phyloP scores from a whole-genome alignment of 371 early-diverging fungal genomes.

The Mortierella sp. region DNA sequence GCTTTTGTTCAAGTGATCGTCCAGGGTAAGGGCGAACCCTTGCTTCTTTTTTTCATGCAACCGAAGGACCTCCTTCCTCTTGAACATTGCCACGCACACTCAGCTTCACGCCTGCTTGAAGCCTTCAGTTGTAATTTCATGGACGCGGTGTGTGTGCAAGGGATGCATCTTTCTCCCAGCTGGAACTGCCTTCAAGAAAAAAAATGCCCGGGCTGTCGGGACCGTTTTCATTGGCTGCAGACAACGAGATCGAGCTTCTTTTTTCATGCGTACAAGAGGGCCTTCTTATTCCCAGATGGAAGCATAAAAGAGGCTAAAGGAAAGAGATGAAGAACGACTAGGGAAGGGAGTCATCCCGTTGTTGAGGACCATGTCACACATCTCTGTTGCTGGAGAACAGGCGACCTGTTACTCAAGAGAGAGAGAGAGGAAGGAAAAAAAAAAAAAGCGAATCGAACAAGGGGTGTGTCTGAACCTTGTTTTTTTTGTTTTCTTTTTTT shows the following conservation, averaged over 20 bases:
- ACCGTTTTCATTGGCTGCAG: neutral
- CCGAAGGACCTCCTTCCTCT: no score
- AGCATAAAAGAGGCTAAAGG: neutral
- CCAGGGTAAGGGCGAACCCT: no score
- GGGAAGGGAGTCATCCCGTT: no score
- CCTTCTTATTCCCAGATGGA: neutral
- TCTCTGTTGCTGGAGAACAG: neutral
- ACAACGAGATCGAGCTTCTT: slow-evolving; percentile 1
- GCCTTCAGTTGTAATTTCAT: no score
- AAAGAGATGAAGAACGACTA: neutral
- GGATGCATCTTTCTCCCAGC: no score
- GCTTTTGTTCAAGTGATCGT: no score
- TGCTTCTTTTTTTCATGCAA: no score
- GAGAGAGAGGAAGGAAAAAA: neutral
- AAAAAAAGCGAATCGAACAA: neutral
- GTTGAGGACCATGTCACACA: no score
- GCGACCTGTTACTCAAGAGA: neutral
- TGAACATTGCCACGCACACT: no score
- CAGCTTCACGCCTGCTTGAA: no score
- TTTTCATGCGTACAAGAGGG: neutral
- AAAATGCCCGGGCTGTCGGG: neutral
- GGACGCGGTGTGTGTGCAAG: no score
- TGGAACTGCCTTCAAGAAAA: neutral
- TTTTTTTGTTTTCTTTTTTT: neutral
- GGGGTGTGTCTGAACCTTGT: neutral